phyloP scores from a whole-genome alignment of 345 rosid genomes.

The Conringia planisiliqua region DNA sequence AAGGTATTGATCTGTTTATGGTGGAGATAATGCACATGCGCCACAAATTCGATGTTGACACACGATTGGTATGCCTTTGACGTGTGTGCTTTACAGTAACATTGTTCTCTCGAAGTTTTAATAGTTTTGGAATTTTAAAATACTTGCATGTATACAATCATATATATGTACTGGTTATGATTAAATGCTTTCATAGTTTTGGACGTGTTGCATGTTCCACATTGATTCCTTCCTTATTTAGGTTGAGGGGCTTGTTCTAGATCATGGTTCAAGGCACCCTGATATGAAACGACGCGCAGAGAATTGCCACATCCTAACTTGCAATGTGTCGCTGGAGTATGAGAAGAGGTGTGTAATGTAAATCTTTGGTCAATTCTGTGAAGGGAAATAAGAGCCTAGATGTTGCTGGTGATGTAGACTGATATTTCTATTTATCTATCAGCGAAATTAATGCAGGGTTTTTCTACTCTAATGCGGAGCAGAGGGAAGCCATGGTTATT shows the following conservation, averaged over 20 bases:
- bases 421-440: constrained; percentile 17
- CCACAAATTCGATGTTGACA: constrained; percentile 94
- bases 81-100: not conserved
- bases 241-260: constrained; percentile 99
- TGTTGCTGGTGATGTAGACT: not conserved
- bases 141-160: not conserved
- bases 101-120: not conserved
- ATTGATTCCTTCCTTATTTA: constrained; percentile 24
- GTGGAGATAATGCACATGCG: constrained; percentile 99
- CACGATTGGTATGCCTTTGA: constrained; percentile 63
- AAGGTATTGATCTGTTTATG: constrained; percentile 93
- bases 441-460: constrained; percentile 97
- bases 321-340: constrained; percentile 94
- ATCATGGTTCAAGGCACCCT: constrained; percentile 99
- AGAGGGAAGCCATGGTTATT: constrained; percentile 90
- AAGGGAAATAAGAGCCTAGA: not conserved
- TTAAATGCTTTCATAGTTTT: not conserved
- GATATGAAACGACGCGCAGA: constrained; percentile 98
- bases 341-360: constrained; percentile 72
- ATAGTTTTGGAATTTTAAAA: not conserved
- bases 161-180: not conserved
- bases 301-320: constrained; percentile 88
- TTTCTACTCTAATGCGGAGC: constrained; percentile 96
- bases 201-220: not conserved
- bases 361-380: not conserved